phyloP scores from a whole-genome alignment of 2,329 filamentous ascomycete genomes.

The Fusarium austroafricanum region DNA sequence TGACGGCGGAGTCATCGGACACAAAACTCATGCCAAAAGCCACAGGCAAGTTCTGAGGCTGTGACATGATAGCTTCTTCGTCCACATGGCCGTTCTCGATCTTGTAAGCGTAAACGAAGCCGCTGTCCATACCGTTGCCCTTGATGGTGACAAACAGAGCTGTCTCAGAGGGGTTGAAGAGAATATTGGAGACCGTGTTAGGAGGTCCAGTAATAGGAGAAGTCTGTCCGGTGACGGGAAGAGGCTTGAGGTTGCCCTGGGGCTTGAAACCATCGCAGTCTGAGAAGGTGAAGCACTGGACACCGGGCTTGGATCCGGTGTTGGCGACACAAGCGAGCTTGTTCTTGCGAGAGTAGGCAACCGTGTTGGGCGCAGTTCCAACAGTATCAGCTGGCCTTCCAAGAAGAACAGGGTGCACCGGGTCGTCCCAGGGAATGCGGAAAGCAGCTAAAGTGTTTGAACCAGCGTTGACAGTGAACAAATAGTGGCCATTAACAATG shows the following conservation, averaged over 20 bases:
- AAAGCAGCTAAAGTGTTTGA: conserved; percentile 11
- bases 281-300: conserved; percentile 9
- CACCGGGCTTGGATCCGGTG: conserved; percentile 8
- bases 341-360: conserved; percentile 10
- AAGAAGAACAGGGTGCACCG: background rate
- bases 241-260: background rate
- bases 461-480: conserved; percentile 13
- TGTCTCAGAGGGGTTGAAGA: conserved; percentile 12
- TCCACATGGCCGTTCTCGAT: background rate
- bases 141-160: conserved; percentile 12
- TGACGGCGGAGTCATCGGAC: background rate
- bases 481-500: background rate
- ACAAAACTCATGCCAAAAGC: conserved; percentile 6
- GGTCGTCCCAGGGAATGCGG: conserved; percentile 2
- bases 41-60: conserved; percentile 3
- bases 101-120: conserved; percentile 7
- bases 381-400: background rate
- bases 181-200: conserved; percentile 6
- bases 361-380: conserved; percentile 6
- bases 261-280: background rate
- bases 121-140: background rate
- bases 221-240: background rate
- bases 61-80: background rate
- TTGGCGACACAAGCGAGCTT: conserved; percentile 11
- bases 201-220: background rate